Evolutionary conservation across 1,139 yeast species (phyloP), one percentile per base, ranked within the genome.

Genomic region (Saccharomycopsis crataegensis): DNA sequence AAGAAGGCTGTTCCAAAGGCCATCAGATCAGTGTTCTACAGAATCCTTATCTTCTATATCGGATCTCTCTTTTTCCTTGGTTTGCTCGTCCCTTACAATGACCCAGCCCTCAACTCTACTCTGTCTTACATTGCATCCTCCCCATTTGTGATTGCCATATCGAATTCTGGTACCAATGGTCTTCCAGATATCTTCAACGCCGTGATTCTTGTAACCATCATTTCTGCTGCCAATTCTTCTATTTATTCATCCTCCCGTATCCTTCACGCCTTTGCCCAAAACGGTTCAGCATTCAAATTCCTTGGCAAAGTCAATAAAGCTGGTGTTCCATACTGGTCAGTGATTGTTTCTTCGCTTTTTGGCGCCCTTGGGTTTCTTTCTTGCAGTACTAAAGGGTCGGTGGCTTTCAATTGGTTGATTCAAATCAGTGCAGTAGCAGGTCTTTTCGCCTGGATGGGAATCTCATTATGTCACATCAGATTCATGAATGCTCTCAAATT

Each of bases 1-100:
- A 76, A 87, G 66, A 81, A 79, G 60, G 77, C 94, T 12, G 87
- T 91, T 52, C 96, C 96, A 55, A 77, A 78, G 57, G 96, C 96
- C 36, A 86, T 88, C 63, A 80, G 83, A 62, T 86, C 86, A 65
- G 95, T 89, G 41, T 80, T 89, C 61, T 78, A 81, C 72, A 80
- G 97, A 70, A 88, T 91, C 61, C 68, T 86, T 59, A 71, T 89
- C 55, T 86, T 91, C 66, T 91, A 87, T 75, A 82, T 91, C 64
- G 75, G 86, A 16, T 82, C 91, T 11, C 77, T 90, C 61, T 76
- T 90, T 64, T 86, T 90, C 71, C 78, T 87, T 64, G 96, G 97
- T 33, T 69, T 89, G 62, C 75, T 87, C 57, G 91, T 89, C 50
- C 96, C 97, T 45, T 89, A 68, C 65, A 75, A 86, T 62, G 93